Evolutionary conservation across 73 alveolate genomes (phyloP).

Genomic region (Halteria grandinella): DNA sequence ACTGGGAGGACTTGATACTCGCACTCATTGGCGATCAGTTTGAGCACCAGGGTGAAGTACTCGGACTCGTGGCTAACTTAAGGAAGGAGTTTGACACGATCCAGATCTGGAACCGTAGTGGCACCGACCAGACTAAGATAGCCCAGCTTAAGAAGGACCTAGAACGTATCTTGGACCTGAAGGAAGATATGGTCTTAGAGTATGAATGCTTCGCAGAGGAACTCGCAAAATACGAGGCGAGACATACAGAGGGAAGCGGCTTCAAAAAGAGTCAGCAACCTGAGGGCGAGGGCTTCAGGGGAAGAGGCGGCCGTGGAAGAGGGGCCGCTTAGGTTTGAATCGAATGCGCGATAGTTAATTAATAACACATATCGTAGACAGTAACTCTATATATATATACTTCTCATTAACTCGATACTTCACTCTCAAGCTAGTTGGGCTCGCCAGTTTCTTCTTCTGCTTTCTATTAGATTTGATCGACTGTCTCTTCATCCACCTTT

Average conservation of each 20-base stretch:
- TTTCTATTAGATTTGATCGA: no score
- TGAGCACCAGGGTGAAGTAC: conserved; percentile 16
- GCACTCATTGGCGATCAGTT: conserved; percentile 39
- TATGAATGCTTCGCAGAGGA: conserved; percentile 36
- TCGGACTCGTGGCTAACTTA: conserved; percentile 10
- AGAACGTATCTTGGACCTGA: conserved; percentile 1
- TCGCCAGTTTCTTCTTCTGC: not conserved
- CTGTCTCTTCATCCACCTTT: no score
- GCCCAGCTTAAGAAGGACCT: conserved; percentile 8
- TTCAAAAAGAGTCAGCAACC: not conserved
- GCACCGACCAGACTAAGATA: conserved; percentile 24
- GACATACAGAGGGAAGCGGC: not conserved
- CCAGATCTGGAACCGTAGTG: conserved; percentile 35
- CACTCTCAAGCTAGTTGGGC: not conserved
- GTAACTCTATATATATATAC: not conserved
- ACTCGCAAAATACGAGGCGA: not conserved
- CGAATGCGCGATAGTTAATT: not conserved
- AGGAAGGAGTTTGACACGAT: conserved; percentile 30
- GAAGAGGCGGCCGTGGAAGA: conserved; percentile 57
- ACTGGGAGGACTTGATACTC: conserved; percentile 39
- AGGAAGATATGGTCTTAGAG: conserved; percentile 22
- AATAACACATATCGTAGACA: not conserved
- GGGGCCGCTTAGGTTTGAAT: not conserved
- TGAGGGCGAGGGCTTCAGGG: conserved; percentile 19
- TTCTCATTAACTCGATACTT: conserved; percentile 8